phyloP scores from a whole-genome alignment of 2,329 filamentous ascomycete species.

The Fusarium sp. region DNA sequence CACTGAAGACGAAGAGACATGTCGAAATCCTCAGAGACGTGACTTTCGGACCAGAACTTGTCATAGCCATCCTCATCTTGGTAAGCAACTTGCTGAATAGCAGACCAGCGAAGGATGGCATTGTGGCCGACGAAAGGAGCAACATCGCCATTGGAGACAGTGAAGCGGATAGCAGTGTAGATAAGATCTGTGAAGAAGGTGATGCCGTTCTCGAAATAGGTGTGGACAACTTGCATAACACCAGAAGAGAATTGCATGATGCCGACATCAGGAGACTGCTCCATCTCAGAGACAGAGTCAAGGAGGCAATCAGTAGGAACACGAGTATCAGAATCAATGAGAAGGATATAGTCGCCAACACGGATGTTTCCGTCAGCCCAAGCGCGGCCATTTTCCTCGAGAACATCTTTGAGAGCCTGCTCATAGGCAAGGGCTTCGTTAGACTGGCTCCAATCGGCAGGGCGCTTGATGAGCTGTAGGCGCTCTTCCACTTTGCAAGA shows the following conservation, averaged over 20 bases:
- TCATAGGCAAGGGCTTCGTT: slow-evolving; percentile 75
- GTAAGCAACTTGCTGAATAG: slow-evolving; percentile 77
- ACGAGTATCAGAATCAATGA: slow-evolving; percentile 83
- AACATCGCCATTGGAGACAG: slow-evolving; percentile 79
- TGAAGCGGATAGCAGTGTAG: slow-evolving; percentile 79
- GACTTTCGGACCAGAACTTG: slow-evolving; percentile 83
- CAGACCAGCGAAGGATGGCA: slow-evolving; percentile 77
- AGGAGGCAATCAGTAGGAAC: slow-evolving; percentile 80
- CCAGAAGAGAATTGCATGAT: slow-evolving; percentile 81
- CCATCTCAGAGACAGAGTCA: slow-evolving; percentile 83
- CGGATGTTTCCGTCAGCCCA: slow-evolving; percentile 89
- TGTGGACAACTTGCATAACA: slow-evolving; percentile 80
- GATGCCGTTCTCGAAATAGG: slow-evolving; percentile 75
- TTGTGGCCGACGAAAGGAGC: slow-evolving; percentile 86
- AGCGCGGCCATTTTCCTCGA: slow-evolving; percentile 73
- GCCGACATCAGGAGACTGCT: slow-evolving; percentile 78
- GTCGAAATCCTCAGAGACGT: slow-evolving; percentile 83
- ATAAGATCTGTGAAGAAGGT: slow-evolving; percentile 78
- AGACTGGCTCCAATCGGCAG: slow-evolving; percentile 70
- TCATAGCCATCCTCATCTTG: slow-evolving; percentile 74
- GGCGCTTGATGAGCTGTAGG: slow-evolving; percentile 64
- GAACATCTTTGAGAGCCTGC: slow-evolving; percentile 68
- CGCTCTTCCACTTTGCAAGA: slow-evolving; percentile 76
- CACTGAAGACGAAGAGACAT: slow-evolving; percentile 81
- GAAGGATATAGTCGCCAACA: slow-evolving; percentile 78